Evolutionary conservation across 495 filamentous ascomycete genomes (phyloP), one percentile per base, ranked within the genome.

Genomic region (Aspergillus asperescens): DNA sequence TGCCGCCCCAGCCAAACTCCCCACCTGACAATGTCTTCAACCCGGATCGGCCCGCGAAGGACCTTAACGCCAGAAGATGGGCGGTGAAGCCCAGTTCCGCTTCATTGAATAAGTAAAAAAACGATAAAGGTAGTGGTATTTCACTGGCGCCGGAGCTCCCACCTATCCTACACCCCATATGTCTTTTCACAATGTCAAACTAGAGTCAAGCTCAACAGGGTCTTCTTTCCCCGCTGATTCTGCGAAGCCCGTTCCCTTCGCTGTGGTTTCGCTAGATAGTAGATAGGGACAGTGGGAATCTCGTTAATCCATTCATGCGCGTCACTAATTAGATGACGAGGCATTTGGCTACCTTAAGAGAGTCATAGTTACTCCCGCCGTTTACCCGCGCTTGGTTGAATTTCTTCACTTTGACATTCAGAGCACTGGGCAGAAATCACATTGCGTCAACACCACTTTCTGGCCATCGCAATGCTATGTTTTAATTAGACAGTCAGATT

Each of bases 121-220:
- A n/a, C n/a, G n/a, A n/a, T n/a, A n/a, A n/a, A n/a, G n/a, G n/a
- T n/a, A n/a, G n/a, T n/a, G n/a, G n/a, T n/a, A n/a, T n/a, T n/a
- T n/a, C n/a, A n/a, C n/a, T n/a, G 77, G 79, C 76, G 70, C 40
- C 40, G 40, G 20, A 84, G 77, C 77, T 84, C 77, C 78, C 74
- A 84, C 75, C 77, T 83, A 83, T 84, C 81, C 78, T 85, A 85
- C 74, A 84, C 77, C 80, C 79, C 69, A 77, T 86, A 84, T 86
- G 75, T 86, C 78, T 84, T 84, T 83, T 84, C 74, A 84, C 72
- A 84, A 84, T 83, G 75, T 83, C 76, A 84, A 83, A 84, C 77
- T 83, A 85, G 78, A 85, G 78, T 85, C 76, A 83, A 48, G 44
- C 29, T 48, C 44, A 48, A 48, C 29, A 48, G 44, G 20, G 44